Evolutionary conservation across 2,329 filamentous ascomycete species (phyloP).

Genomic region (Exophiala lecanii-corni): DNA sequence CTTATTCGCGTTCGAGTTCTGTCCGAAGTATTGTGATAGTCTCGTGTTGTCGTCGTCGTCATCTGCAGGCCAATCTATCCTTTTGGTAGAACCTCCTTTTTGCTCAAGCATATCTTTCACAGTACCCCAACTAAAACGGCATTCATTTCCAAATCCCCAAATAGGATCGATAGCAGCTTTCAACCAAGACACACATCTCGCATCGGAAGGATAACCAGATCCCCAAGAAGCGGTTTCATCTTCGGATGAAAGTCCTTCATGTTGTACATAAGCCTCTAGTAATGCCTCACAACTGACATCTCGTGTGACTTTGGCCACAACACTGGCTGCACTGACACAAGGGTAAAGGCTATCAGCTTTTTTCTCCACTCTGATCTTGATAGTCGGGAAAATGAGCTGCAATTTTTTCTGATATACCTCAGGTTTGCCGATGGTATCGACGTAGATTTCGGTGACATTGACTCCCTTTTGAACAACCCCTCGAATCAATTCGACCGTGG

Average conservation of each 20-base stretch:
- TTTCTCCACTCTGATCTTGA: conserved; percentile 71
- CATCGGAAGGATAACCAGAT: conserved; percentile 89
- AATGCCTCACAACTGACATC: conserved; percentile 82
- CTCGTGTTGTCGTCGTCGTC: conserved; percentile 64
- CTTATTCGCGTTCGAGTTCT: conserved; percentile 38
- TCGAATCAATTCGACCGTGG: conserved; percentile 76
- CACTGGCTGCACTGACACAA: conserved; percentile 86
- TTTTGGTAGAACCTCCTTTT: conserved; percentile 57
- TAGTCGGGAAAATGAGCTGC: conserved; percentile 74
- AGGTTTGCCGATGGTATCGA: conserved; percentile 88
- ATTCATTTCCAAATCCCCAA: conserved; percentile 93
- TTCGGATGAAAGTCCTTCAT: conserved; percentile 18
- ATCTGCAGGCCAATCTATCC: conserved; percentile 77
- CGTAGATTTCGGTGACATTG: conserved; percentile 82
- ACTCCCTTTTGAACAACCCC: conserved; percentile 72
- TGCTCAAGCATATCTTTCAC: conserved; percentile 84
- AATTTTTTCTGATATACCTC: conserved; percentile 78
- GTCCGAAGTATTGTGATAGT: conserved; percentile 67
- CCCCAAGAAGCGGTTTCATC: conserved; percentile 62
- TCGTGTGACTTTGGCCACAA: conserved; percentile 92
- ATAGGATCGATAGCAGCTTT: conserved; percentile 82
- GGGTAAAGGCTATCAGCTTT: conserved; percentile 93
- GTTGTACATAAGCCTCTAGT: conserved; percentile 52
- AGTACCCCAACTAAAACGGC: conserved; percentile 92
- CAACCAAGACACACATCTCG: conserved; percentile 74